phyloP scores from a whole-genome alignment of 1,284 basidiomycete genomes.

The Puccinia novopanici region DNA sequence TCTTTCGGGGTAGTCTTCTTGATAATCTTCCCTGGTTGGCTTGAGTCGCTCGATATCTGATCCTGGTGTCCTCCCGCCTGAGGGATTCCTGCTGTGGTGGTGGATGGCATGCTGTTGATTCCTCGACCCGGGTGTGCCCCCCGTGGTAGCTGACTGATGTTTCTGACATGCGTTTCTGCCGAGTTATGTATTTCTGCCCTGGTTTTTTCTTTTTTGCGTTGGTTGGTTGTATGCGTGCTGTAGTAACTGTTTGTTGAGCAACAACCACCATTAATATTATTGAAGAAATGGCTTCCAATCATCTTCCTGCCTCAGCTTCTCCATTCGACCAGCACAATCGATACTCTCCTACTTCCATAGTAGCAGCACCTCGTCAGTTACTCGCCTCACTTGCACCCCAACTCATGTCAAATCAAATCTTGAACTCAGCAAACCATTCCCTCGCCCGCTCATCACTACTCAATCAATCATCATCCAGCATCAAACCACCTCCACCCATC shows the following conservation, averaged over 20 bases:
- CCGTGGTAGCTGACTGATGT: no score
- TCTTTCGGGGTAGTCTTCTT: slow-evolving; percentile 19
- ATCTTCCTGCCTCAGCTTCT: background rate
- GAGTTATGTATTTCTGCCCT: no score
- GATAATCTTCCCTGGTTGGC: slow-evolving; percentile 24
- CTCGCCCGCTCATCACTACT: background rate
- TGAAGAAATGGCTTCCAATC: background rate
- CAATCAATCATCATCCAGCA: slow-evolving; percentile 3
- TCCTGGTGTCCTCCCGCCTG: slow-evolving; percentile 45
- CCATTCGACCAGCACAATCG: background rate
- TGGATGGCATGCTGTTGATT: background rate
- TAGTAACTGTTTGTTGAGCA: background rate
- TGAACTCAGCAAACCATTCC: background rate
- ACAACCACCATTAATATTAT: background rate
- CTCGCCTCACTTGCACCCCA: slow-evolving; percentile 42
- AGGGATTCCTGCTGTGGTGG: background rate
- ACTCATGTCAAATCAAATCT: slow-evolving; percentile 22
- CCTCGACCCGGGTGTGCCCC: no score
- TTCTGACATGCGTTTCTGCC: no score
- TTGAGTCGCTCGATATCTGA: slow-evolving; percentile 6
- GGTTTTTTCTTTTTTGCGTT: no score
- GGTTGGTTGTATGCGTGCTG: no score
- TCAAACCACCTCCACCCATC: background rate
- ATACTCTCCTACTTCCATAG: background rate
- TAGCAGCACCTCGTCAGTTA: slow-evolving; percentile 25